phyloP scores from a whole-genome alignment of 75 land plant species.

The Cryptomeria japonica region DNA sequence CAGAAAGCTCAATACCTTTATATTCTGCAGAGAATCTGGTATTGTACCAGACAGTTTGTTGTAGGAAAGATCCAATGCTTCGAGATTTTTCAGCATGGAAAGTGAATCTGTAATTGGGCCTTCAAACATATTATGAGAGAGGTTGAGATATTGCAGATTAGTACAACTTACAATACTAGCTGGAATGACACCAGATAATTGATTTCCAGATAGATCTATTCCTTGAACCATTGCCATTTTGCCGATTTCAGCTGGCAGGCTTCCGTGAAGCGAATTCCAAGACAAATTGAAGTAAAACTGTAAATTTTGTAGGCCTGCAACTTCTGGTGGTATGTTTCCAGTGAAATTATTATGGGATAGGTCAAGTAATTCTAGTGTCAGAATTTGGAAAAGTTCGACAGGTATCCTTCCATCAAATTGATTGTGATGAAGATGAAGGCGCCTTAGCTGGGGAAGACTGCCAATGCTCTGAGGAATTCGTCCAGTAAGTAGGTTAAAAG shows the following conservation, averaged over 20 bases:
- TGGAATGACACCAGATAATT: conserved; percentile 23
- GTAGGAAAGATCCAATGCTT: no score
- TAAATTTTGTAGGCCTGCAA: conserved; percentile 13
- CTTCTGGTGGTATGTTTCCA: conserved; percentile 19
- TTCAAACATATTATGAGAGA: conserved; percentile 13
- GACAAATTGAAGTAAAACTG: conserved; percentile 18
- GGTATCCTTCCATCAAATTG: conserved; percentile 39
- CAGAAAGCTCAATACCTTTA: conserved; percentile 2
- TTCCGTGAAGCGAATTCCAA: conserved; percentile 17
- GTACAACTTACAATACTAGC: conserved; percentile 10
- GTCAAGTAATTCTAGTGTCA: conserved; percentile 15
- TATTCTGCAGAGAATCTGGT: no score
- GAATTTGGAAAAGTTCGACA: not conserved
- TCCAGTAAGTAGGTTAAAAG: conserved; percentile 27
- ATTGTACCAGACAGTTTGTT: no score
- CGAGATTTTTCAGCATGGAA: no score
- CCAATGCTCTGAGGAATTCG: conserved; percentile 30
- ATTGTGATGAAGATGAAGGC: conserved; percentile 29
- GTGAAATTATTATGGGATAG: conserved; percentile 33
- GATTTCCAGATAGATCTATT: conserved; percentile 28
- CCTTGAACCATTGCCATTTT: conserved; percentile 17
- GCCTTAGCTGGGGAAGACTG: conserved; percentile 11
- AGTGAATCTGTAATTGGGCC: no score
- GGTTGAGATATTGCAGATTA: conserved; percentile 20
- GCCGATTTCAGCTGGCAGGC: conserved; percentile 16